These are phyloP conservation scores for Acacia confusa DNA, from an alignment of 306 rosid species.

Conservation along the genomic window DNA sequence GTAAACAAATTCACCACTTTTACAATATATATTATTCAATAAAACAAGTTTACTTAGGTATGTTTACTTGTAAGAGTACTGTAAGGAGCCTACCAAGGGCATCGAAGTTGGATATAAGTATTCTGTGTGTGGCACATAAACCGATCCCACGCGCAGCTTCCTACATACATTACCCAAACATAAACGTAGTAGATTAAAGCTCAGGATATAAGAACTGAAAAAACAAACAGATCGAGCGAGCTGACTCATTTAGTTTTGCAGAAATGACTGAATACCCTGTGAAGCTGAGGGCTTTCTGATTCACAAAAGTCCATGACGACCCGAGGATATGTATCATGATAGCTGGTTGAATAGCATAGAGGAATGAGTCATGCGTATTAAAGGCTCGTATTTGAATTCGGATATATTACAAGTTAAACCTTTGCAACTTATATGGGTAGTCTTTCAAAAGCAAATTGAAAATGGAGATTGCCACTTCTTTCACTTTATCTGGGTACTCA, in stretches of 20 bases:
- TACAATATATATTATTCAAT: background rate
- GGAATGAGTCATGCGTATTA: background rate
- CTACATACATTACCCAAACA: conserved; percentile 15
- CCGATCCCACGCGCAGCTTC: conserved; percentile 34
- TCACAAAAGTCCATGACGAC: background rate
- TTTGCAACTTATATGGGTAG: conserved; percentile 21
- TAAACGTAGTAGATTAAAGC: background rate
- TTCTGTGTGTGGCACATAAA: conserved; percentile 22
- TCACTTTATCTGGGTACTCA: conserved; percentile 1
- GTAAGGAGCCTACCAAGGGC: conserved; percentile 28
- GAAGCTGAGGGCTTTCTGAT: background rate
- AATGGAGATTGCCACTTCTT: conserved; percentile 18
- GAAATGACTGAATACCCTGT: conserved; percentile 12
- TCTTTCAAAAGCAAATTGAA: conserved; percentile 16
- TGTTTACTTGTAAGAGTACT: background rate
- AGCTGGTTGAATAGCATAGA: conserved; percentile 26
- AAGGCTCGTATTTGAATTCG: background rate
- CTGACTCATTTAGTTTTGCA: background rate
- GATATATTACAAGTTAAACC: background rate
- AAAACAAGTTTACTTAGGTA: background rate
- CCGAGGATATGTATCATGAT: background rate
- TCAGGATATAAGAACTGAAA: background rate
- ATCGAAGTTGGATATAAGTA: background rate
- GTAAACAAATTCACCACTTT: background rate
- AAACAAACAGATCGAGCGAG: background rate